Evolutionary conservation across 495 filamentous ascomycete genomes (phyloP).

Genomic region (Xylaria nigripes): DNA sequence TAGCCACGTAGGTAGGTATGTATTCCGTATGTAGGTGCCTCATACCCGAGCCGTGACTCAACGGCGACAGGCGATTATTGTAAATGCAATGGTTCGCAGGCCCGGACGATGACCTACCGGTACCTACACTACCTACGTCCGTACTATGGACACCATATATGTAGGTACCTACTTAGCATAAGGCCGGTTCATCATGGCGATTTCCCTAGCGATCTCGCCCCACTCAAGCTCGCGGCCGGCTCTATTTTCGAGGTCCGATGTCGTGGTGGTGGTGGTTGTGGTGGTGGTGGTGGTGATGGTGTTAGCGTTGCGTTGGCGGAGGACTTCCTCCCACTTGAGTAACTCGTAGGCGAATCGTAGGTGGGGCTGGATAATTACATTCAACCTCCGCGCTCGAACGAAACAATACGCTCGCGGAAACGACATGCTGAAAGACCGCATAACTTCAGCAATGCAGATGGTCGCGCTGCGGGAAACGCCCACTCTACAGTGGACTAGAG

Average conservation of each 20-base stretch:
- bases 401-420: slow-evolving; percentile 95
- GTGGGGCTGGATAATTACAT: slow-evolving; percentile 58
- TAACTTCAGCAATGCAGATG: slow-evolving; percentile 97
- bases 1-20: no score
- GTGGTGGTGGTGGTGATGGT: no score
- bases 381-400: slow-evolving; percentile 79
- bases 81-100: no score
- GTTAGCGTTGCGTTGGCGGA: slow-evolving; percentile 36
- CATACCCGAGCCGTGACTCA: no score
- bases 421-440: slow-evolving; percentile 68
- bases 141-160: no score
- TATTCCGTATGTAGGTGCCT: no score
- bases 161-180: slow-evolving; percentile 57
- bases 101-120: no score
- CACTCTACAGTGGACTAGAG: slow-evolving; percentile 91
- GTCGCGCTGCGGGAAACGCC: slow-evolving; percentile 92
- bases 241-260: not conserved
- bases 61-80: no score
- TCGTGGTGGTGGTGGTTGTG: no score
- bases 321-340: slow-evolving; percentile 86
- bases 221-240: slow-evolving; percentile 78
- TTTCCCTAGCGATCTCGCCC: slow-evolving; percentile 77
- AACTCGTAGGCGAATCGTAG: slow-evolving; percentile 59
- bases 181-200: slow-evolving; percentile 94
- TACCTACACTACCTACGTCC: no score